Conservation (phyloP, 805 yeast genomes). For the Limtongia smithiae region DNA sequence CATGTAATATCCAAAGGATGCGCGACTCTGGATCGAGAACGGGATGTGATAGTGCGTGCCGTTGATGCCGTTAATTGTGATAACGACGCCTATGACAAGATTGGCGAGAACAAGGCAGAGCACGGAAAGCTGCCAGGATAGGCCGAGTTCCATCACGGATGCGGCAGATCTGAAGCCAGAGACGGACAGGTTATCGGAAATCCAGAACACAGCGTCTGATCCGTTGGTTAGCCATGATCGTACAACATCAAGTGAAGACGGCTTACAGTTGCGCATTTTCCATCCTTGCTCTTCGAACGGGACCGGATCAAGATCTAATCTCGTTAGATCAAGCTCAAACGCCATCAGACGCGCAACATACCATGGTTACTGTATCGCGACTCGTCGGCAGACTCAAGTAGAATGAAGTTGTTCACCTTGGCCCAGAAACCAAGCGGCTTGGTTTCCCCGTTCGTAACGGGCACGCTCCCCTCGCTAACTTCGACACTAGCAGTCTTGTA, state of each 20-base stretch:
- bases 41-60: slow-evolving; percentile 53
- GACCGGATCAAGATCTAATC: slow-evolving; percentile 13
- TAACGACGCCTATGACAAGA: slow-evolving; percentile 40
- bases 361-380: slow-evolving; percentile 11
- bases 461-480: too few relatives aligned
- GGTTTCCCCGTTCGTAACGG: too few relatives aligned
- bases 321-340: neutral
- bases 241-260: too few relatives aligned
- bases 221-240: too few relatives aligned
- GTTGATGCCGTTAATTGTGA: slow-evolving; percentile 45
- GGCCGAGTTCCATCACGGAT: slow-evolving; percentile 43
- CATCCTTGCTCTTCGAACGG: slow-evolving; percentile 43
- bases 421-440: neutral
- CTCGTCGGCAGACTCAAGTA: slow-evolving; percentile 5
- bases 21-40: slow-evolving; percentile 44
- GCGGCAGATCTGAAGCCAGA: slow-evolving; percentile 45
- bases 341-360: neutral
- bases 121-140: slow-evolving; percentile 45
- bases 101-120: slow-evolving; percentile 44
- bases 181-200: slow-evolving; percentile 34
- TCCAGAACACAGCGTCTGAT: slow-evolving; percentile 35
- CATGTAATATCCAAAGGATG: slow-evolving; percentile 48
- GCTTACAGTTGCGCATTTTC: slow-evolving; percentile 45
- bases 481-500: too few relatives aligned
- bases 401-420: slow-evolving; percentile 4